These are phyloP conservation scores for Kodamaea fukazawae DNA, from an alignment of 805 yeast species.

Conservation along the genomic window DNA sequence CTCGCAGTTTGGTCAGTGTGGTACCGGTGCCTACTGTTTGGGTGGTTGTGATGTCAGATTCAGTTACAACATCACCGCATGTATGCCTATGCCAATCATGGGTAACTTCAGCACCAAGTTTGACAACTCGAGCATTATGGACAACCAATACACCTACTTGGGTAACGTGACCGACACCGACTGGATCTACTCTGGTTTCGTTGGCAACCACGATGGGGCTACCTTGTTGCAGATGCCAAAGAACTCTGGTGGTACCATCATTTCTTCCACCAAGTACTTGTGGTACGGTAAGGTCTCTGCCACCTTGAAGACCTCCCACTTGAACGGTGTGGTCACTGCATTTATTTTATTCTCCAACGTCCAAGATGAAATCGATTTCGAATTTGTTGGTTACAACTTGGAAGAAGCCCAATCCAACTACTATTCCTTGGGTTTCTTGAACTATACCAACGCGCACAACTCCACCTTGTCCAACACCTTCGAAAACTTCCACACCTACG, in stretches of 20 bases:
- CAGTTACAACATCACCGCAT: slow-evolving; percentile 63
- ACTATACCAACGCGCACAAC: slow-evolving; percentile 59
- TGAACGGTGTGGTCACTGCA: slow-evolving; percentile 80
- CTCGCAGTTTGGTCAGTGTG: slow-evolving; percentile 75
- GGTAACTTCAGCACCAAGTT: slow-evolving; percentile 44
- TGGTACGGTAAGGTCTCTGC: slow-evolving; percentile 87
- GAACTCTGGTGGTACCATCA: slow-evolving; percentile 68
- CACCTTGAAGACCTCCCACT: slow-evolving; percentile 68
- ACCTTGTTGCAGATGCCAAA: slow-evolving; percentile 75
- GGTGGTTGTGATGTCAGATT: slow-evolving; percentile 84
- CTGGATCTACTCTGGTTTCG: slow-evolving; percentile 70
- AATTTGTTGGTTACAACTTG: slow-evolving; percentile 76
- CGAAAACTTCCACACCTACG: slow-evolving; percentile 69
- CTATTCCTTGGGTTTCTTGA: slow-evolving; percentile 71
- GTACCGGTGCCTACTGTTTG: slow-evolving; percentile 72
- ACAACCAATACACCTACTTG: slow-evolving; percentile 41
- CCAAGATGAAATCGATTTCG: slow-evolving; percentile 88
- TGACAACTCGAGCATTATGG: slow-evolving; percentile 25
- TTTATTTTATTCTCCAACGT: slow-evolving; percentile 78
- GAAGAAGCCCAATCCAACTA: slow-evolving; percentile 70
- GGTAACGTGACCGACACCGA: slow-evolving; percentile 69
- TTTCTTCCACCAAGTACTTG: slow-evolving; percentile 72
- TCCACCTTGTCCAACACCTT: slow-evolving; percentile 51
- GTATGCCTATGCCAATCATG: slow-evolving; percentile 87
- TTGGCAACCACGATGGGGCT: slow-evolving; percentile 48